A percentile compares a stretch with the other conserved stretches of the same genome.
Evolutionary conservation across 352 stramenopile species (phyloP).

Genomic region (Globisporangium mamillatum): DNA sequence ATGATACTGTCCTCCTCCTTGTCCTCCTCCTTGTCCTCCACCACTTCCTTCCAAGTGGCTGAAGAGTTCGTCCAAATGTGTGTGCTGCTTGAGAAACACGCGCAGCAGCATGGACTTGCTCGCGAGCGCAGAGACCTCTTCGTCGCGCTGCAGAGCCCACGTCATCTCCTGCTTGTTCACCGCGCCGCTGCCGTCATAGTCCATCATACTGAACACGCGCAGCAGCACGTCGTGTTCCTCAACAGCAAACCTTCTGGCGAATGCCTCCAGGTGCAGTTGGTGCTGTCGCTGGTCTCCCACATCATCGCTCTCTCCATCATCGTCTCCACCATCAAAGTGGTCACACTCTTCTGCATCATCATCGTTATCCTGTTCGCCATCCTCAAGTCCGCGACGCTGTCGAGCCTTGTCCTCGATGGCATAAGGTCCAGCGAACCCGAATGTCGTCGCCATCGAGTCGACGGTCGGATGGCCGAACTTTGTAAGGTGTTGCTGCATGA

Average conservation of each 20-base stretch:
- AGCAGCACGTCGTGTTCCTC: constrained; percentile 37
- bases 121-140: constrained; percentile 48
- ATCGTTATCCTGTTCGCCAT: neutral
- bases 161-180: constrained; percentile 63
- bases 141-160: constrained; percentile 62
- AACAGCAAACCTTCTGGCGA: constrained; percentile 26
- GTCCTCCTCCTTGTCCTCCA: neutral
- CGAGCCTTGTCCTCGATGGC: constrained; percentile 1
- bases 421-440: constrained; percentile 29
- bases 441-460: constrained; percentile 20
- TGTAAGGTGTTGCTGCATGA: constrained; percentile 6
- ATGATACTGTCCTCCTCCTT: neutral
- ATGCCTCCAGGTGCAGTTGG: neutral
- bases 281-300: constrained; percentile 2
- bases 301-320: constrained; percentile 1
- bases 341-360: neutral
- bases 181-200: constrained; percentile 57
- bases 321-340: neutral
- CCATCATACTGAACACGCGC: constrained; percentile 60
- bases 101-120: constrained; percentile 44
- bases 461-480: constrained; percentile 18
- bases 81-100: constrained; percentile 55
- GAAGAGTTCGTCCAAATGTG: constrained; percentile 31
- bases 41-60: constrained; percentile 3
- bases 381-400: neutral